These are phyloP conservation scores for Leishmania guyanensis DNA, from an alignment of 208 protist species.

Conservation along the genomic window DNA sequence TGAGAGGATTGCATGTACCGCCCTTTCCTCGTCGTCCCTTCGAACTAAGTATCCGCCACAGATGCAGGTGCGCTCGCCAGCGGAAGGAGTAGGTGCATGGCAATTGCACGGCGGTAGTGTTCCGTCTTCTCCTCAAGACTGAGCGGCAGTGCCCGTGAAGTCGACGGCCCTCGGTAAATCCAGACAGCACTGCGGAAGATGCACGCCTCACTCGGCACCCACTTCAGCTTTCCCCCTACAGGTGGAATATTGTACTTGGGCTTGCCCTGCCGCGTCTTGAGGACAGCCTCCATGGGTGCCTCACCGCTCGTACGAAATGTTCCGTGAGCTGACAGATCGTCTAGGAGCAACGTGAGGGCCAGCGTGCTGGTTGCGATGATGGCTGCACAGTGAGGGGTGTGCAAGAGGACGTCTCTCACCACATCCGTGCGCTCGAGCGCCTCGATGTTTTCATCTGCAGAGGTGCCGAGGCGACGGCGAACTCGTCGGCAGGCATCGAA, in stretches of 20 bases:
- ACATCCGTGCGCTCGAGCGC: constrained; percentile 22
- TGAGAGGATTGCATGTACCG: neutral
- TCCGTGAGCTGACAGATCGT: constrained; percentile 2
- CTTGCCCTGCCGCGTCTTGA: constrained; percentile 7
- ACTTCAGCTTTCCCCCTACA: constrained; percentile 1
- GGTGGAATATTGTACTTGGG: constrained; percentile 12
- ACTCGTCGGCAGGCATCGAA: constrained; percentile 27
- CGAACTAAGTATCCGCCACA: neutral
- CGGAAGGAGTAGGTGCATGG: neutral
- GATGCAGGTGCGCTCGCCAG: neutral
- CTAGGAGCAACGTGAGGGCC: constrained; percentile 27
- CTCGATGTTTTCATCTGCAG: constrained; percentile 34
- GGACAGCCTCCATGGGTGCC: neutral
- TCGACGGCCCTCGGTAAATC: constrained; percentile 36
- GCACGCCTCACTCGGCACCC: neutral
- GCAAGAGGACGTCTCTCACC: constrained; percentile 15
- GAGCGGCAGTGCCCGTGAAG: constrained; percentile 25
- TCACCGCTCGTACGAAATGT: constrained; percentile 9
- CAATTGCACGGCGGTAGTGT: constrained; percentile 3
- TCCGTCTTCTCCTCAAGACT: constrained; percentile 1
- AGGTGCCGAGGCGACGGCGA: constrained; percentile 20
- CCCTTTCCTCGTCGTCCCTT: neutral
- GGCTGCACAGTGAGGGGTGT: constrained; percentile 24
- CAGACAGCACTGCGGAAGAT: constrained; percentile 5
- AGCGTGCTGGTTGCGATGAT: constrained; percentile 40